phyloP scores from a whole-genome alignment of 176 grass and related monocot species.

The Oryza glumipatula region DNA sequence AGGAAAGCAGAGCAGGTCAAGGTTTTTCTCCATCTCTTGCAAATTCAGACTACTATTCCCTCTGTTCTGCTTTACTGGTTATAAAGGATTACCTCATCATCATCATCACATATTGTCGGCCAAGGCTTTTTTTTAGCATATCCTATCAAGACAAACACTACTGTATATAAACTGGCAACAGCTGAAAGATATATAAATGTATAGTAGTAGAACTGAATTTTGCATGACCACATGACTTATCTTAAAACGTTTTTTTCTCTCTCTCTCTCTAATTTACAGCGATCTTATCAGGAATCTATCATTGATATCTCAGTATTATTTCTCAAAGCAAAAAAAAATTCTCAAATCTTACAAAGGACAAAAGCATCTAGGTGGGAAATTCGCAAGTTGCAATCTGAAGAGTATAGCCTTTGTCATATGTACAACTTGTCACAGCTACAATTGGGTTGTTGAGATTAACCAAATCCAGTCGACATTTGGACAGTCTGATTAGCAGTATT shows the following conservation, averaged over 20 bases:
- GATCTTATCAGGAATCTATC: background rate
- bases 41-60: too few species aligned
- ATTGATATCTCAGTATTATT: too few species aligned
- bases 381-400: too few species aligned
- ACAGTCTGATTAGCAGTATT: background rate
- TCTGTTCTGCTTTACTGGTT: too few species aligned
- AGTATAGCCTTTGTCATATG: background rate
- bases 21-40: too few species aligned
- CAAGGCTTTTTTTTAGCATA: constrained; percentile 1
- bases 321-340: too few species aligned
- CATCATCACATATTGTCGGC: background rate
- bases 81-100: background rate
- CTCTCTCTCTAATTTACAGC: background rate
- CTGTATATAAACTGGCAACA: background rate
- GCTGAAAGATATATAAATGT: too few species aligned
- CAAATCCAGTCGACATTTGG: background rate
- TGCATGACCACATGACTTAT: too few species aligned
- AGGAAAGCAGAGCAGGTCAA: too few species aligned
- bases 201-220: background rate
- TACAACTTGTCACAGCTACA: background rate
- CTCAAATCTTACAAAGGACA: too few species aligned
- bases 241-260: too few species aligned
- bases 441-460: background rate
- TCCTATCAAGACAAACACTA: background rate
- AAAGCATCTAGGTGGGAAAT: too few species aligned